Base-by-base conservation (phyloP, 306 rosid genomes). In the Cucumis sativus region DNA sequence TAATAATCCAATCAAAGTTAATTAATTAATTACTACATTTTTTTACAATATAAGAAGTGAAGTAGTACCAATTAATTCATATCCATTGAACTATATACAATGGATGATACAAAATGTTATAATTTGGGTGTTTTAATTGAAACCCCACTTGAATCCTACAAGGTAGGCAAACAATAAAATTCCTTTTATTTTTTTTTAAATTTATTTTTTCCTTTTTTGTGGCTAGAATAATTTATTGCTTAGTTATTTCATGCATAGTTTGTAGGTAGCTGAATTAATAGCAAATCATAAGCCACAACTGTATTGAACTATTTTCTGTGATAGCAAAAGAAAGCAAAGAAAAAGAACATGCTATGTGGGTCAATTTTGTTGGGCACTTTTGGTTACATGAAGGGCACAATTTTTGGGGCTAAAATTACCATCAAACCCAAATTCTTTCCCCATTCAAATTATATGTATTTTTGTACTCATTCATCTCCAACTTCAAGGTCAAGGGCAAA, bases 341-440 rank as follows among this genome's bases (percentile, higher is more conserved):
- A 63, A 64, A 69, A 69, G 56, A 69, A 69, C 75, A 69, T 69
- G 57, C 75, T 69, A 45, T 41, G 57, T 69, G 75, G 75, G 75
- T 69, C 75, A 43, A 5, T 43, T 45, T 69, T 37, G 75, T 45
- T 69, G 30, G 75, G 20, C 75, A 69, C 30, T 69, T 69, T 69
- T 69, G n/a, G 55, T 20, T 43, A 69, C 75, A 43, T 21, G 15
- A 43, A 45, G 56, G 56, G 56, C 56, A 68, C 56, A 68, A 18
- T 5, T 16, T 43, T 43, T 18, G 14, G 28, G 20, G 1, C 30
- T 21, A 37, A 69, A 69, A 69, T 69, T 69, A 69, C 75, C 33
- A 69, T 41, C 74, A 43, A 41, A 43, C 56, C 74, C 56, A 4
- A 0, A 1, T 62, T 30, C 0, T 28, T 28, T 28, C 30, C n/a